These are phyloP conservation scores for Ustilago curta DNA, from an alignment of 1,284 basidiomycete species.

Conservation along the genomic window DNA sequence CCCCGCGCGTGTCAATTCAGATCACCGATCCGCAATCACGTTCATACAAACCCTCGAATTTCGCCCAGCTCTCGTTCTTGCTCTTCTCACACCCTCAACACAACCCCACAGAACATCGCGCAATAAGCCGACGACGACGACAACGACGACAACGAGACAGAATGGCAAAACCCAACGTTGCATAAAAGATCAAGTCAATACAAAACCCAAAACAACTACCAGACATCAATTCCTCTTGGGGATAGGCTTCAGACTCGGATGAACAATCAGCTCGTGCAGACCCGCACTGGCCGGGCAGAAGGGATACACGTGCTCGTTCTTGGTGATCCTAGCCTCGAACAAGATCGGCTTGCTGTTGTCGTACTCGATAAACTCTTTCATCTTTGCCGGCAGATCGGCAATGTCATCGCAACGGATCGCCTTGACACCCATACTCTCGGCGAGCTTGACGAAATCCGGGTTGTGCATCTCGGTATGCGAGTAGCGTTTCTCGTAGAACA, in stretches of 20 bases:
- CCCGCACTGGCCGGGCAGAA: constrained; percentile 93
- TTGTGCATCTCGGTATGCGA: constrained; percentile 94
- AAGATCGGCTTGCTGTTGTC: constrained; percentile 86
- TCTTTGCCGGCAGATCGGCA: constrained; percentile 87
- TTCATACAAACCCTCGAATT: too few species aligned
- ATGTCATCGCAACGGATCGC: constrained; percentile 80
- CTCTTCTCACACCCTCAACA: too few species aligned
- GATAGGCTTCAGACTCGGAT: constrained; percentile 54
- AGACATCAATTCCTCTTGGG: constrained; percentile 21
- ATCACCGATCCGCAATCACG: too few species aligned
- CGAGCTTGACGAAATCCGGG: constrained; percentile 91
- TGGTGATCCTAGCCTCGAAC: constrained; percentile 88
- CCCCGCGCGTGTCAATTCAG: neutral
- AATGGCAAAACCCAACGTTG: neutral
- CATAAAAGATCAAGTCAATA: neutral
- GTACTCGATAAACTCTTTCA: constrained; percentile 99
- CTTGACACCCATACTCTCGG: constrained; percentile 89
- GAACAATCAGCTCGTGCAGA: constrained; percentile 78
- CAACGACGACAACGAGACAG: too few species aligned
- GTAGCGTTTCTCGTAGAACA: constrained; percentile 94
- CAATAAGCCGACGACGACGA: too few species aligned
- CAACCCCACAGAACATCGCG: too few species aligned
- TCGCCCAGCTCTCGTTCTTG: too few species aligned
- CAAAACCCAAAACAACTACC: neutral
- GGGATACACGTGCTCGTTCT: constrained; percentile 93